Conservation (phyloP, 345 rosid species). For the Citrus sinensis region DVS_A1.0 CM039163.1:27398001-27398500, state of each 20-base stretch:
- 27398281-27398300: too few species aligned
- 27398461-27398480: too few species aligned
- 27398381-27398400: neutral
- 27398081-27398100: too few species aligned
- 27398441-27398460: neutral
- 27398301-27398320: neutral
- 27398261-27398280: neutral
- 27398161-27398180: neutral
- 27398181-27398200: neutral
- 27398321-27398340: neutral
- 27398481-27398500: too few species aligned
- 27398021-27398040: neutral
- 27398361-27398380: neutral
- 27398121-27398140: neutral
- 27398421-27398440: conserved; percentile 5
- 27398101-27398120: neutral
- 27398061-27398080: too few species aligned
- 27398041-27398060: neutral
- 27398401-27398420: neutral
- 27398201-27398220: neutral
- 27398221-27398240: neutral
- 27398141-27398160: neutral
- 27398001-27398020: neutral
- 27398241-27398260: neutral
- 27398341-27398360: neutral